Evolutionary conservation across 495 filamentous ascomycete species (phyloP).

Genomic region (Penicillium simplicissimum): DNA sequence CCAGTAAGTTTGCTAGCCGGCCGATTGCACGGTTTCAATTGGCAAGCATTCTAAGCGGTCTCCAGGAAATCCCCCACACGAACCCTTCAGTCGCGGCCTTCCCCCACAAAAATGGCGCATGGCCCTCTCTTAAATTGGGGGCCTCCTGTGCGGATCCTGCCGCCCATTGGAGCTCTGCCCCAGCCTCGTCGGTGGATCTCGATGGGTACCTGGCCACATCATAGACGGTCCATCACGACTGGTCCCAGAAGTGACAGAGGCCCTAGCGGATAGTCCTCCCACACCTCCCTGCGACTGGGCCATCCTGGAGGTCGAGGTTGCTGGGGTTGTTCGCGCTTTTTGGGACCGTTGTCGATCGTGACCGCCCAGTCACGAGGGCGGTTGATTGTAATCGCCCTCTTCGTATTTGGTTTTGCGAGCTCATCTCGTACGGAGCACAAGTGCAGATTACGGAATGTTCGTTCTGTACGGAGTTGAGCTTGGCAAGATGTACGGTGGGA

Average conservation of each 20-base stretch:
- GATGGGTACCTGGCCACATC: conserved; percentile 28
- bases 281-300: background rate
- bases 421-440: background rate
- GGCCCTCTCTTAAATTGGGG: conserved; percentile 17
- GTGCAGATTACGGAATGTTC: background rate
- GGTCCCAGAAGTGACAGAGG: background rate
- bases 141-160: conserved; percentile 19
- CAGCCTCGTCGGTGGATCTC: conserved; percentile 25
- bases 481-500: background rate
- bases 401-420: background rate
- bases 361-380: background rate
- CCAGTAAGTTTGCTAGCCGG: background rate
- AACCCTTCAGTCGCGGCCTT: conserved; percentile 18
- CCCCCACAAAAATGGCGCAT: conserved; percentile 40
- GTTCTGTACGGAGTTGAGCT: background rate
- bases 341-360: background rate
- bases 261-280: background rate
- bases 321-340: background rate
- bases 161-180: conserved; percentile 16
- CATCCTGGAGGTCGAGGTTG: too few species aligned
- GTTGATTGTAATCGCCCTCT: conserved; percentile 1
- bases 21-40: background rate
- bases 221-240: conserved; percentile 6
- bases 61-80: conserved; percentile 30
- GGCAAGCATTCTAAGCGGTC: background rate